Percentiles rank a stretch among this genome's conserved stretches.
Conservation (phyloP, 2,329 filamentous ascomycete genomes). For the Xylaria sp. region DNA sequence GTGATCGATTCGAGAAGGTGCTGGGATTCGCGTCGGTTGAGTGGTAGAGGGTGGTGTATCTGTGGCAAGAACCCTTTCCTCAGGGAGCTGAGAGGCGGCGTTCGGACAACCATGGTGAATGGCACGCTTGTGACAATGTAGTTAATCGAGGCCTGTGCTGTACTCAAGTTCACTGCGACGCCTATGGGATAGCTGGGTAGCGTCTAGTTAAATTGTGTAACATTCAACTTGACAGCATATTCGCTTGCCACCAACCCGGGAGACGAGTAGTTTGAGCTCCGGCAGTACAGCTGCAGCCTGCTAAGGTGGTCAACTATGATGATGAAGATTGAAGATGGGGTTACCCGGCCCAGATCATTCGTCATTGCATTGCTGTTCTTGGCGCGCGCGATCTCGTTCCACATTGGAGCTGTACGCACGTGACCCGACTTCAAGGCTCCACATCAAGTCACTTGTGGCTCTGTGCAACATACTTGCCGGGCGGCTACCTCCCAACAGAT, state of each 20-base stretch:
- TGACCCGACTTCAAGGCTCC: neutral
- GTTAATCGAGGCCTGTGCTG: slow-evolving; percentile 9
- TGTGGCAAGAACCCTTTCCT: slow-evolving; percentile 55
- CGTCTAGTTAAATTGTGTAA: neutral
- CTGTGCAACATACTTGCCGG: too few relatives aligned
- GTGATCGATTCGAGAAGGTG: slow-evolving; percentile 68
- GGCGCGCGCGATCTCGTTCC: neutral
- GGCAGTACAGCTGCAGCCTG: neutral
- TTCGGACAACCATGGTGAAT: slow-evolving; percentile 47
- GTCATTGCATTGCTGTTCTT: neutral
- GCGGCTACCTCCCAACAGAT: too few relatives aligned
- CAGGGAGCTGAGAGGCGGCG: slow-evolving; percentile 53
- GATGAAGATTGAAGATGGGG: neutral
- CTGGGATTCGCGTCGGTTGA: slow-evolving; percentile 63
- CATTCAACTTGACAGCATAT: neutral
- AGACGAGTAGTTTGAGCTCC: neutral
- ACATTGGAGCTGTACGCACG: neutral
- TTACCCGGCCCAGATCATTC: neutral
- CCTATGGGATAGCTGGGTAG: neutral
- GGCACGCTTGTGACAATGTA: slow-evolving; percentile 7
- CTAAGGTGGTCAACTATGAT: neutral
- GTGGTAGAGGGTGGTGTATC: slow-evolving; percentile 64
- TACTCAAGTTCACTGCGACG: neutral
- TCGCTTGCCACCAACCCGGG: neutral
- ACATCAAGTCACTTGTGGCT: neutral